phyloP scores from a whole-genome alignment of 2,329 filamentous ascomycete genomes.

The Cordyceps cateniannulata region DNA sequence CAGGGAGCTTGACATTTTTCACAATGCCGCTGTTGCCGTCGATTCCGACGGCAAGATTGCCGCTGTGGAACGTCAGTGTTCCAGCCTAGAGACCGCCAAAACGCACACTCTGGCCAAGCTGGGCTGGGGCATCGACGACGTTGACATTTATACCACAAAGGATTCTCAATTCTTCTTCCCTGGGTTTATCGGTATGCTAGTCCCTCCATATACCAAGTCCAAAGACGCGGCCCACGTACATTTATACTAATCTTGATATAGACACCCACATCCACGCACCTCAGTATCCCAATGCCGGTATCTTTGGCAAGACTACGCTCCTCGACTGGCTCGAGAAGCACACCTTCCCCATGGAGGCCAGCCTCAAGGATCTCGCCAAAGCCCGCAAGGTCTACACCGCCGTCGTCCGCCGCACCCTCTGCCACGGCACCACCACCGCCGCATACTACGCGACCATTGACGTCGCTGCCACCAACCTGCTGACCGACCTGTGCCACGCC shows the following conservation, averaged over 20 bases:
- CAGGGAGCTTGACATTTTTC: slow-evolving; percentile 43
- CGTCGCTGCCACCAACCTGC: slow-evolving; percentile 80
- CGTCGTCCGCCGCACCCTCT: slow-evolving; percentile 71
- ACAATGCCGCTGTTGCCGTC: slow-evolving; percentile 46
- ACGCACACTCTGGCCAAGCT: slow-evolving; percentile 32
- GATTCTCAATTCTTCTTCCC: slow-evolving; percentile 72
- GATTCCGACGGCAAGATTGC: slow-evolving; percentile 43
- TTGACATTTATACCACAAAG: slow-evolving; percentile 29
- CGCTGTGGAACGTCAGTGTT: slow-evolving; percentile 35
- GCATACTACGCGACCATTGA: slow-evolving; percentile 93
- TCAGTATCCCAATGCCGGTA: slow-evolving; percentile 88
- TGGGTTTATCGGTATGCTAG: slow-evolving; percentile 63
- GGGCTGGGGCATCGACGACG: slow-evolving; percentile 37
- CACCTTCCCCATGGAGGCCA: slow-evolving; percentile 88
- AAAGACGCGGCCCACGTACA: too few relatives aligned
- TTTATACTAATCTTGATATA: slow-evolving; percentile 26
- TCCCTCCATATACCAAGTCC: too few relatives aligned
- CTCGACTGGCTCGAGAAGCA: slow-evolving; percentile 91
- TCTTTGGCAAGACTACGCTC: slow-evolving; percentile 90
- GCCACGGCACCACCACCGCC: slow-evolving; percentile 87
- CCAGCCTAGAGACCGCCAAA: slow-evolving; percentile 24
- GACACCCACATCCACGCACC: slow-evolving; percentile 95
- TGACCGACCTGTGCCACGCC: slow-evolving; percentile 74
- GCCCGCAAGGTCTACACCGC: slow-evolving; percentile 70
- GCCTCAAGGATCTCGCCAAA: slow-evolving; percentile 55